Conservation (phyloP, 805 yeast genomes). For the Lipomyces chichibuensis region DNA sequence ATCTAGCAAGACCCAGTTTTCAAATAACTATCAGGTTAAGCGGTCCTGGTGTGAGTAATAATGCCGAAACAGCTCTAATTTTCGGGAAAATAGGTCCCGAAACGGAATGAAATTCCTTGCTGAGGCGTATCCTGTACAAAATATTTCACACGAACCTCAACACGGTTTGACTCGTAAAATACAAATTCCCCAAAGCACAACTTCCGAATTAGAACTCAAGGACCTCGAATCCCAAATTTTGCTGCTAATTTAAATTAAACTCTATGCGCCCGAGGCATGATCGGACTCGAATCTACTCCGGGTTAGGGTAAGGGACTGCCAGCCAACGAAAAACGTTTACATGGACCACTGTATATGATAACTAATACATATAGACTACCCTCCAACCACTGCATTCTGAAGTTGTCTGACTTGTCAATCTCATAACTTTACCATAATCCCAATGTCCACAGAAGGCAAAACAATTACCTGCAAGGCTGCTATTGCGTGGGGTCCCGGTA, state of each 20-base stretch:
- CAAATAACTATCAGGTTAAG: not conserved
- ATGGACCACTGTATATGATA: not conserved
- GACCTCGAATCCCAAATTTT: no score
- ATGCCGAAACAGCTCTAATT: not conserved
- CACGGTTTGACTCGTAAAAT: no score
- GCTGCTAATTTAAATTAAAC: no score
- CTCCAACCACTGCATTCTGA: not conserved
- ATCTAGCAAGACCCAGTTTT: not conserved
- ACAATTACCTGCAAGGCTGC: conserved; percentile 89
- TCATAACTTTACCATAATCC: not conserved
- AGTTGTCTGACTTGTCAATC: not conserved
- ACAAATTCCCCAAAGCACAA: no score
- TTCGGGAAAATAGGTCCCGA: not conserved
- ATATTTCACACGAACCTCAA: no score
- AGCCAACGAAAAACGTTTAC: not conserved
- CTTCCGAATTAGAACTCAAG: no score
- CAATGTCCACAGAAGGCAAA: conserved; percentile 44
- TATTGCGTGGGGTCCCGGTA: conserved; percentile 94
- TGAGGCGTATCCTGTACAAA: not conserved
- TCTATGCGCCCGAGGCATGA: no score
- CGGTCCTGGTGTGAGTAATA: not conserved
- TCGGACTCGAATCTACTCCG: no score
- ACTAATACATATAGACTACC: not conserved
- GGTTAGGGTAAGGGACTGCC: not conserved
- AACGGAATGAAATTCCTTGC: not conserved